Evolutionary conservation across 163 green algal species (phyloP).

Genomic region (Chloromonas sp.): DNA sequence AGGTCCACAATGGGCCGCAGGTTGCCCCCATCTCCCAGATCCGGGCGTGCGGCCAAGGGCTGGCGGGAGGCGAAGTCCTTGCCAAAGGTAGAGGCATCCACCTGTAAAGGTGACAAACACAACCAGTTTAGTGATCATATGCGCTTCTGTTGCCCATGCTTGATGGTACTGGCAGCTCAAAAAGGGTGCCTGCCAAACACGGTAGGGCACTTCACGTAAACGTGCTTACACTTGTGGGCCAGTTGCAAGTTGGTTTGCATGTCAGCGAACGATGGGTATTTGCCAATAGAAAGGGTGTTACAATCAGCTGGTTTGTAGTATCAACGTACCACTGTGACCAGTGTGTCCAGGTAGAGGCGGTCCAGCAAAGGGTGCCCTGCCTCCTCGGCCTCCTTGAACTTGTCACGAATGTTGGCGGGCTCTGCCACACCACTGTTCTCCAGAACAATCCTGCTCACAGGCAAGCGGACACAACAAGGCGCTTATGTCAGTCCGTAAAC

Average conservation of each 20-base stretch:
- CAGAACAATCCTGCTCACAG: slow-evolving; percentile 72
- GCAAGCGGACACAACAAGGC: neutral
- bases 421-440: slow-evolving; percentile 92
- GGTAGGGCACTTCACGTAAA: neutral
- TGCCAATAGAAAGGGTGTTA: no score
- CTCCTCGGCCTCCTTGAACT: slow-evolving; percentile 76
- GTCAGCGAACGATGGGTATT: no score
- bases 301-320: no score
- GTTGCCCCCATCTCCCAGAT: slow-evolving; percentile 83
- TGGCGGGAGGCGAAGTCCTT: slow-evolving; percentile 64
- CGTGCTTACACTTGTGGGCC: no score
- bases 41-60: slow-evolving; percentile 64
- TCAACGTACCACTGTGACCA: slow-evolving; percentile 65
- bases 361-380: slow-evolving; percentile 61
- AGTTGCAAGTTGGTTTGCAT: no score
- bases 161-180: neutral
- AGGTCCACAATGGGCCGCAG: slow-evolving; percentile 88
- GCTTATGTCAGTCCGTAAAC: neutral
- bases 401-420: slow-evolving; percentile 84
- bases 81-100: slow-evolving; percentile 76
- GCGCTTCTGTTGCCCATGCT: neutral
- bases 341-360: slow-evolving; percentile 72
- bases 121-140: neutral
- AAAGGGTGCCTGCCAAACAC: neutral
- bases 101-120: slow-evolving; percentile 18